Base-by-base conservation (phyloP, 2,329 filamentous ascomycete genomes). In the Coleophoma crateriformis region DNA sequence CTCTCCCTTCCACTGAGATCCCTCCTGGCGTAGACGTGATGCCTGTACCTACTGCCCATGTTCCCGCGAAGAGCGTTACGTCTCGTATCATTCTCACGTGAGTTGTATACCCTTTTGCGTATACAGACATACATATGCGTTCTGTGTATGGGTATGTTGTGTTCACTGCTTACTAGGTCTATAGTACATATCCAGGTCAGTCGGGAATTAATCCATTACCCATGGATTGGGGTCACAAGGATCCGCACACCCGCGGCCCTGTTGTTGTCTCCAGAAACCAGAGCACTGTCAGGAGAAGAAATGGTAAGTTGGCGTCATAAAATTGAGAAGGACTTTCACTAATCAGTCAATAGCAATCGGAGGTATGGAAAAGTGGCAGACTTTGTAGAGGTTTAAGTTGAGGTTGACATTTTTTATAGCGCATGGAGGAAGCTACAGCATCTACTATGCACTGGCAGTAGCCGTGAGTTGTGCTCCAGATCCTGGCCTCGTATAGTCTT, bases 391-490 rank as follows among this genome's bases (percentile, higher is more conserved):
- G 27, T 27, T 27, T 27, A 27, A 3, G 27, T 27, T 3, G 7
- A 27, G 8, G 27, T 27, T 27, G 5, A 27, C 27, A 27, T 27
- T 63, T 22, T 22, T 38, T 63, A 82, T 81, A 61, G 85, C 82
- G 51, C 85, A 88, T 58, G 92, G 94, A 55, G 92, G 94, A 50
- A 96, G 90, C 4, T 97, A 99, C 68, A 90, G 89, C 54, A 92
- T 96, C 56, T 97, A 97, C 72, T 90, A 95, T 65, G 92, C 92
- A 19, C 78, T 97, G 27, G 92, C 92, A 12, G 84, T 97, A 56
- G 92, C 92, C 19, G 41, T 44, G 32, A 27, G 41, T 44, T 5
- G 14, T 22, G 22, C 13, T 13, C 39, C 38, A 7, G 35, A 38
- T 38, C 3, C 35, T 13, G 2, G 1, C 41, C 20, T n/a, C 33